phyloP scores from a whole-genome alignment of 2,329 filamentous ascomycete genomes.

The Rhynchosporium graminicola region DNA sequence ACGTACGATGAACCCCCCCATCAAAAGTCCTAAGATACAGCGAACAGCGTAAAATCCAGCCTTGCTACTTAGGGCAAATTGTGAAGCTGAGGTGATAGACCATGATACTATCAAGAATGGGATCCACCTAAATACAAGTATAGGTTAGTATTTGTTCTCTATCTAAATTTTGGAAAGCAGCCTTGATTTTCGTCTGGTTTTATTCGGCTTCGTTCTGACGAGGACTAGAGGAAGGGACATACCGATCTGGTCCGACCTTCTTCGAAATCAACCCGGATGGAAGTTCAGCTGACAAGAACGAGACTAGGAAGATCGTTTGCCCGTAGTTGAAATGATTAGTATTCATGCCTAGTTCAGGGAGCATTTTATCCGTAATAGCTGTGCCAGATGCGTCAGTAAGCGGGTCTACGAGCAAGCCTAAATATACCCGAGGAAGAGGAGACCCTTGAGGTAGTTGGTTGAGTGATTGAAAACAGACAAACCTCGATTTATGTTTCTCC shows the following conservation, averaged over 20 bases:
- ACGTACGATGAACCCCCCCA: constrained; percentile 26
- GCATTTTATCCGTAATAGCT: constrained; percentile 41
- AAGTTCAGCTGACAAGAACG: constrained; percentile 57
- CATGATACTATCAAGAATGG: constrained; percentile 51
- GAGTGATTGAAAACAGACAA: not conserved
- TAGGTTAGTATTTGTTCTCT: no score
- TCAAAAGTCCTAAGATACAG: constrained; percentile 21
- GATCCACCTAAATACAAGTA: constrained; percentile 43
- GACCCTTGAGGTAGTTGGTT: no score
- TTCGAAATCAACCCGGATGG: constrained; percentile 62
- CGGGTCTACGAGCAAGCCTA: no score
- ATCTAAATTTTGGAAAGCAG: no score
- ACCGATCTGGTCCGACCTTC: constrained; percentile 49
- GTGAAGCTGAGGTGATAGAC: constrained; percentile 46
- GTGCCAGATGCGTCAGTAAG: not conserved
- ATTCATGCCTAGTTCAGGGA: constrained; percentile 50
- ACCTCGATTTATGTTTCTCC: constrained; percentile 20
- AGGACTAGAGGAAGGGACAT: not conserved
- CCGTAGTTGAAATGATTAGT: constrained; percentile 53
- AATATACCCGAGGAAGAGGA: no score
- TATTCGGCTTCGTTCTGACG: no score
- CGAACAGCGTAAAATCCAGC: constrained; percentile 20
- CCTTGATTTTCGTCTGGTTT: no score
- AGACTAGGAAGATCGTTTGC: constrained; percentile 34
- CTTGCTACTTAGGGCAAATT: constrained; percentile 13